phyloP scores from a whole-genome alignment of 345 rosid genomes.

The Salix viminalis region DNA sequence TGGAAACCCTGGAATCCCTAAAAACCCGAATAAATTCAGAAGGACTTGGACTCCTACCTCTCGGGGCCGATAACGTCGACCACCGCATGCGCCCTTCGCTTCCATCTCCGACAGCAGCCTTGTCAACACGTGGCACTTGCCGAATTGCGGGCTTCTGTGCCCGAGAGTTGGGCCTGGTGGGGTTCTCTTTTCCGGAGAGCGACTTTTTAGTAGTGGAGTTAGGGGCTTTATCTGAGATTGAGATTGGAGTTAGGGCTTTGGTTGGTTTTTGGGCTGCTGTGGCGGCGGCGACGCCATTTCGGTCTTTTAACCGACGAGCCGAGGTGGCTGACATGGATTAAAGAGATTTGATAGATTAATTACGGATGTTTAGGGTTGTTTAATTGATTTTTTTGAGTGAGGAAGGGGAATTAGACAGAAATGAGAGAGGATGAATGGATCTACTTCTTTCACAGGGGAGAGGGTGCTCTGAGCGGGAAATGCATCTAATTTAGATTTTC shows the following conservation, averaged over 20 bases:
- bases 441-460: not conserved
- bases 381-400: not conserved
- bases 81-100: conserved; percentile 40
- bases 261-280: conserved; percentile 30
- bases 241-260: conserved; percentile 45
- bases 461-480: conserved; percentile 39
- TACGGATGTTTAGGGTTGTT: not conserved
- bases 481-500: not conserved
- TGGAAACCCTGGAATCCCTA: conserved; percentile 42
- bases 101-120: conserved; percentile 32
- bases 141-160: conserved; percentile 57
- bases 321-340: conserved; percentile 58
- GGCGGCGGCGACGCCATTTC: conserved; percentile 36
- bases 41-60: conserved; percentile 88
- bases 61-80: conserved; percentile 51
- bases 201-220: conserved; percentile 36
- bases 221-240: conserved; percentile 29
- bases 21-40: conserved; percentile 60
- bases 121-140: conserved; percentile 56
- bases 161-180: conserved; percentile 32
- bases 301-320: conserved; percentile 55
- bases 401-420: not conserved
- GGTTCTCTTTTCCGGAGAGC: conserved; percentile 55
- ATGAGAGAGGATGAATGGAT: not conserved
- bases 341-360: not conserved